These are phyloP conservation scores for Prunella vulgaris DNA, from an alignment of 257 asterid species.

Conservation along the genomic window DNA sequence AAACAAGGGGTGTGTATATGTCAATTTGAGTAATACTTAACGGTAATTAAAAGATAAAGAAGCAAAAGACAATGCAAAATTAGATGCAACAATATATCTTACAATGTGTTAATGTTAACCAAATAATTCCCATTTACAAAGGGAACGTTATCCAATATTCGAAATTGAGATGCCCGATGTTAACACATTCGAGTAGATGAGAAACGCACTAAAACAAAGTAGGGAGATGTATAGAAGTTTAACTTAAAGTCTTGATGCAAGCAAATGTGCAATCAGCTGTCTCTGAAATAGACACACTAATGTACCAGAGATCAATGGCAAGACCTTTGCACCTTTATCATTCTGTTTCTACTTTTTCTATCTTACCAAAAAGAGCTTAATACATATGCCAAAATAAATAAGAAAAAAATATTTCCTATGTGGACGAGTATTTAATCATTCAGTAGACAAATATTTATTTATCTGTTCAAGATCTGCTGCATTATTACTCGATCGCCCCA, in stretches of 20 bases:
- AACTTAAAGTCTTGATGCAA: not conserved
- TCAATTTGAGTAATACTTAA: not conserved
- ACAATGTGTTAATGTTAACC: not conserved
- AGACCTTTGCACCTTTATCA: not conserved
- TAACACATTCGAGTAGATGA: not conserved
- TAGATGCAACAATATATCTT: not conserved
- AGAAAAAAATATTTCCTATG: not conserved
- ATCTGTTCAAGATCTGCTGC: slow-evolving; percentile 5
- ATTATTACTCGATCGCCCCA: not conserved
- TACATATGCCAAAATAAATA: not conserved
- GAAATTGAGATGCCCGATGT: not conserved
- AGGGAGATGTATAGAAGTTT: not conserved
- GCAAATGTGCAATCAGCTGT: too few relatives aligned
- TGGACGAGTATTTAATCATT: not conserved
- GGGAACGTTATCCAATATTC: not conserved
- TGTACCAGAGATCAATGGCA: not conserved
- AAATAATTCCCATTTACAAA: not conserved
- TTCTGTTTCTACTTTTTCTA: not conserved
- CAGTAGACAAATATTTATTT: not conserved
- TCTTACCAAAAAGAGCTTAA: not conserved
- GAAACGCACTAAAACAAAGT: not conserved
- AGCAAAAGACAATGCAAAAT: not conserved
- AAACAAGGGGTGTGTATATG: not conserved
- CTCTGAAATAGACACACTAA: not conserved
- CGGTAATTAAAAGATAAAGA: not conserved